Base-by-base conservation (phyloP, 2,329 filamentous ascomycete genomes). In the Aspergillus nomiae region DNA sequence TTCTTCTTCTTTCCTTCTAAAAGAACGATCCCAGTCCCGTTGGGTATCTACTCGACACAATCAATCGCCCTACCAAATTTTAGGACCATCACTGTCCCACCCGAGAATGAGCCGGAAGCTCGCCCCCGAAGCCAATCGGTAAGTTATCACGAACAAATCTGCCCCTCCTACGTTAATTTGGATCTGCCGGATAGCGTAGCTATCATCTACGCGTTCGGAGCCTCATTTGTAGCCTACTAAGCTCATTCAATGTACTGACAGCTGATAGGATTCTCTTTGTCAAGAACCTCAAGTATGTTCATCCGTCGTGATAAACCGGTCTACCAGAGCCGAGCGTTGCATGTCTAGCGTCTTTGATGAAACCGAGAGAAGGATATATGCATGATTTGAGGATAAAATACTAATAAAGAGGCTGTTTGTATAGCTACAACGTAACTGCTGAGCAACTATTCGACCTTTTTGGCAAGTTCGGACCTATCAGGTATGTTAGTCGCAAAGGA, bases 81-180 rank as follows among this genome's bases (percentile, higher is more conserved):
- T 64, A 68, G 61, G 65, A 65, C 55, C 53, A 56, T 65, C 62
- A 62, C 34, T 60, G 50, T 67, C 62, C 67, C 70, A 60, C 70
- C 73, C 70, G 71, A 79, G 77, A 74, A 79, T 79, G 77, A 79
- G 77, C 76, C 76, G 77, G 67, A 98, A 97, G 89, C 91, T 98
- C 87, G 94, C 94, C 85, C 94, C 95, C 83, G 95, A 99, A 91
- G 94, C 97, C 85, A 98, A 98, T 87, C 91, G 93, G 93, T 96
- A 84, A 78, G 90, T 85, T 60, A 62, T 53, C 59, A 48, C 56
- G 63, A 61, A 54, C 38, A 64, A 65, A 60, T 67, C 64, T 73
- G 68, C 74, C 74, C 72, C 73, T 73, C 71, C 69, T 21, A 38
- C 21, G 8, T 58, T 46, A 53, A 26, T 59, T 59, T 43, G 11